Evolutionary conservation across 2,329 filamentous ascomycete species (phyloP), one percentile per base, ranked within the genome.

Genomic region (Magnaporthiopsis rhizophila): DNA sequence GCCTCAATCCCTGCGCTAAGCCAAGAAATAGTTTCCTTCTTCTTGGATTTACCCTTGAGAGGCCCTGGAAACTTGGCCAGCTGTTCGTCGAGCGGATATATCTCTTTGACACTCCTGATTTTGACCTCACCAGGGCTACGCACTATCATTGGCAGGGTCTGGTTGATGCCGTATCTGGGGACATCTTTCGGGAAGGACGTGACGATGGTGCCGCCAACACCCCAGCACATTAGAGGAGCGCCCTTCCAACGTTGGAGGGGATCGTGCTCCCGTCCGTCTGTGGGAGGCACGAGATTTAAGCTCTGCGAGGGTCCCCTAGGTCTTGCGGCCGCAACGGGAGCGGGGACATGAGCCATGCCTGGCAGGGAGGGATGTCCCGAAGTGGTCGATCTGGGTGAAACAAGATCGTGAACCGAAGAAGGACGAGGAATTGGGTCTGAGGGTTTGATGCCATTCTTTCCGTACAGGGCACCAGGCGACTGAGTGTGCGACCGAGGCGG

Each of bases 21-120:
- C 95, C 96, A 99, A 2, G 86, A 76, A 58, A 93, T 70, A 0
- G 92, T 85, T 64, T 99, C 94, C 79, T 98, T 99, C 81, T 99
- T 99, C 81, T 97, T 98, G 1, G 88, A 87, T 73, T 97, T 98
- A 57, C 87, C 84, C 74, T 89, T 92, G 34, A 99, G 79, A 3
- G 96, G 95, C 0, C 95, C 95, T 0, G 95, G 95, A 71, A 98
- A 98, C 69, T 88, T 92, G 24, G 86, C 83, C 61, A 95, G 78
- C 2, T 87, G 84, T 45, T 95, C 91, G 30, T 86, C 80, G 11
- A 92, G 78, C 5, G 90, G 87, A 59, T 91, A 79, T 36, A 91
- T 80, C 58, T 92, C 87, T 72, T 89, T 95, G 67, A 91, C 83
- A 69, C 85, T 89, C 67, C 86, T 84, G n/a, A 94, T 79, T 70